Conservation (phyloP, 2,329 filamentous ascomycete species). For the Epichloe bromicola region DNA sequence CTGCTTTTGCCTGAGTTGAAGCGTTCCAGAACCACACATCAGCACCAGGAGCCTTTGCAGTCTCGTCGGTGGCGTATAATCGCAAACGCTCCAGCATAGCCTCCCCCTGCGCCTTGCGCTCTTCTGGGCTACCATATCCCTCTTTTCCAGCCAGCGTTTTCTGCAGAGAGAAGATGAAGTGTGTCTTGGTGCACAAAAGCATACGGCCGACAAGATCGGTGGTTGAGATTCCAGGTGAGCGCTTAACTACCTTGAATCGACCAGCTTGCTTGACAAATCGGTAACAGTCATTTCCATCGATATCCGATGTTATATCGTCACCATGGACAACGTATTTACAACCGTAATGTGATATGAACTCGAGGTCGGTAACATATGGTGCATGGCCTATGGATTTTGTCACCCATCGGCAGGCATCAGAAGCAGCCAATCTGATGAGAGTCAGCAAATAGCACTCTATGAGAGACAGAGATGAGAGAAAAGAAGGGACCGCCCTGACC, state of each 20-base stretch:
- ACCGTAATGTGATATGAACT: constrained; percentile 91
- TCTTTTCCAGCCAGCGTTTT: constrained; percentile 56
- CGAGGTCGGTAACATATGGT: constrained; percentile 86
- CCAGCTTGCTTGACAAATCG: constrained; percentile 90
- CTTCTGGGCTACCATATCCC: constrained; percentile 54
- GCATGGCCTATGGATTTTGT: constrained; percentile 72
- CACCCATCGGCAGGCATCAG: constrained; percentile 91
- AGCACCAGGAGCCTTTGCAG: constrained; percentile 62
- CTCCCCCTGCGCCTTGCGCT: constrained; percentile 50
- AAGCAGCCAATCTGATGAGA: constrained; percentile 60
- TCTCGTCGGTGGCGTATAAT: constrained; percentile 80
- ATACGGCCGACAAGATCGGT: constrained; percentile 97
- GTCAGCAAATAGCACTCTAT: background rate
- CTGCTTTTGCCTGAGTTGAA: constrained; percentile 33
- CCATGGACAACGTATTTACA: constrained; percentile 94
- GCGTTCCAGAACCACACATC: constrained; percentile 77
- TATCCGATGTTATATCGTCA: constrained; percentile 94
- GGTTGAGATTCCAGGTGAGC: constrained; percentile 91
- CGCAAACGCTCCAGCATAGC: constrained; percentile 66
- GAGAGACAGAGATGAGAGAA: background rate
- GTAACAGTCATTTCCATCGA: constrained; percentile 89
- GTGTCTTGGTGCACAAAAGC: constrained; percentile 86
- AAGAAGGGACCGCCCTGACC: constrained; percentile 31
- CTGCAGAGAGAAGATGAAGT: constrained; percentile 77
- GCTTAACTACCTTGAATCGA: constrained; percentile 91